Base-by-base conservation (phyloP, 176 grass and related monocot species). In the Phyllostachys edulis region DNA sequence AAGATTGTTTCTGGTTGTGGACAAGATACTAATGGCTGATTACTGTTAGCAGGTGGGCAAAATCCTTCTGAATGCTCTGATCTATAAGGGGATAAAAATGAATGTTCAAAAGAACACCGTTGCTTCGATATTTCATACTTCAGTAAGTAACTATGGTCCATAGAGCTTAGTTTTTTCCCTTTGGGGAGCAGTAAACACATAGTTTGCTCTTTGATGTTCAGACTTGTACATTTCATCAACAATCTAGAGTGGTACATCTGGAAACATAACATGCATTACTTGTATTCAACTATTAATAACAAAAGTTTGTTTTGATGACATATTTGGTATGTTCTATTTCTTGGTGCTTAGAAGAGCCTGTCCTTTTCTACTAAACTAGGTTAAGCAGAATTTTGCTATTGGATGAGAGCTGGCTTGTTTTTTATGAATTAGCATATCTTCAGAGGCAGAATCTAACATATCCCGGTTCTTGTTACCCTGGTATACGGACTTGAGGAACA, bases 51-150 rank as follows among this genome's bases (percentile, higher is more conserved):
- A 98, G 96, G 96, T 95, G 26, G 96, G 96, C 21, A 98, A 90
- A 81, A 95, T 95, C 47, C 81, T 98, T 69, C 80, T 98, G 71
- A 98, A 98, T 87, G 93, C 96, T 76, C 78, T 95, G 75, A 92
- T 98, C 83, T 98, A 98, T 68, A 82, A 88, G 66, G 96, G 96
- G 23, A 98, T 98, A 90, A 98, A 95, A 63, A 93, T 88, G 75
- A 95, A 92, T 84, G 69, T 98, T 63, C 91, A 95, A 69, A 98
- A 98, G 93, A 98, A 95, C 46, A 98, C 93, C 2, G 88, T 98
- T 86, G 85, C 91, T 37, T 93, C 96, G 0, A 93, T 98, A 80
- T 98, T 98, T 81, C 96, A 98, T 69, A 95, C 85, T 78, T 80
- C 87, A 80, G 93, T 98, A 90, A 88, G 82, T 66, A 81, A 75